Evolutionary conservation across 1,139 yeast species (phyloP), one percentile per base, ranked within the genome.

Genomic region (Debaryomycetaceae sp.): DNA sequence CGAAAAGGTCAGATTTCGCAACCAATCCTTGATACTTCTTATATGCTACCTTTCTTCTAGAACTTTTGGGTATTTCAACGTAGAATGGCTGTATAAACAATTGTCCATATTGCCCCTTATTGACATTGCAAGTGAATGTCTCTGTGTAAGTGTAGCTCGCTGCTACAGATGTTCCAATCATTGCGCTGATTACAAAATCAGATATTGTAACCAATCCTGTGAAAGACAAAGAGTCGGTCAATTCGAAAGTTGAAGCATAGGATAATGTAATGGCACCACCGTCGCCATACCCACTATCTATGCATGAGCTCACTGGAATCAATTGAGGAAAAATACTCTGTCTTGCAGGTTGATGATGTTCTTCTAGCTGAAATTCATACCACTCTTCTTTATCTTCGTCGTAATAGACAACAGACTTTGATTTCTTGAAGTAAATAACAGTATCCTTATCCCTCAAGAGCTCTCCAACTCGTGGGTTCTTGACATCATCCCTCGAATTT

Each of bases 21-120:
- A 48, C 43, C 6, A 54, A 13, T 5, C 53, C 55, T 30, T 40
- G 33, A 6, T 24, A 30, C 20, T 42, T 40, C 11, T 47, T 45
- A 38, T 44, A 51, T 17, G 42, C 36, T 34, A 55, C 57, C 37
- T 27, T 45, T 9, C 46, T 45, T 22, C 54, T 41, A 1, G 40
- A 40, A 17, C 46, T 41, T 8, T 44, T 47, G 7, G 59, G 61
- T 8, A 54, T 43, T 22, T 46, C 48, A 17, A 42, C 45, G 24
- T 42, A 43, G 34, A 36, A 48, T 8, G 52, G 49, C 24, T 44
- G 43, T 24, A 49, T 45, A 38, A 46, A 44, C n/a, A 49, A 24
- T 24, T 48, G 61, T 2, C 56, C 63, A 45, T 45, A 51, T 30
- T 52, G 45, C 6, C 60, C 61, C 8, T 48, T 43, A 5, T 35